Conservation (phyloP, 2,329 filamentous ascomycete species). For the Eutypella sp. region DNA sequence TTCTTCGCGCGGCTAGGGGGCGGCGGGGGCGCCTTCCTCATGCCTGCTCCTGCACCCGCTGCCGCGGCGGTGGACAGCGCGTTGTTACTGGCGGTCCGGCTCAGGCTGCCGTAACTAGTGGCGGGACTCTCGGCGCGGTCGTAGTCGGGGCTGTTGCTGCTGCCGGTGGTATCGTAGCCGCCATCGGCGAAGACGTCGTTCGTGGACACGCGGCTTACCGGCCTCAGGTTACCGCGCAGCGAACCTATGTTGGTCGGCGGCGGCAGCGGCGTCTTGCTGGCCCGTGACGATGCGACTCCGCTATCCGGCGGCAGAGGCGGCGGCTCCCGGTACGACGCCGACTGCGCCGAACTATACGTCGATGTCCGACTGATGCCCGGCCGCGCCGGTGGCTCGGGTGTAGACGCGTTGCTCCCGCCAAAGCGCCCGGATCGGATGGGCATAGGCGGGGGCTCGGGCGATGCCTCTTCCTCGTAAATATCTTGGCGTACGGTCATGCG, state of each 20-base stretch:
- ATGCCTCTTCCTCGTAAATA: constrained; percentile 30
- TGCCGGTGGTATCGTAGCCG: constrained; percentile 46
- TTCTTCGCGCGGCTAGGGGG: constrained; percentile 48
- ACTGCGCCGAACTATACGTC: constrained; percentile 17
- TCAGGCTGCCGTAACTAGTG: constrained; percentile 52
- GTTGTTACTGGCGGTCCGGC: constrained; percentile 37
- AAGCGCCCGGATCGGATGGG: constrained; percentile 37
- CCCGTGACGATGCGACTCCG: constrained; percentile 18
- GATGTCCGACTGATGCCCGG: constrained; percentile 23
- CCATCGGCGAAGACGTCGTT: constrained; percentile 44
- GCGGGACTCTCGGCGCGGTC: constrained; percentile 51
- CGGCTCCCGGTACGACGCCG: constrained; percentile 23
- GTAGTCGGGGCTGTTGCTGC: constrained; percentile 47
- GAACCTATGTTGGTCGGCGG: constrained; percentile 27
- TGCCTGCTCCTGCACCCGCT: no score
- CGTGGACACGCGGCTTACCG: constrained; percentile 40
- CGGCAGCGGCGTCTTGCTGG: constrained; percentile 17
- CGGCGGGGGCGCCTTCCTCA: constrained; percentile 39
- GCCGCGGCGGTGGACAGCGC: constrained; percentile 18
- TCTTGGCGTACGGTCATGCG: constrained; percentile 33
- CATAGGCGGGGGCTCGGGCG: constrained; percentile 37
- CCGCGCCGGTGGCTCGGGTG: constrained; percentile 21
- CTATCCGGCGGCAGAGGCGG: constrained; percentile 19
- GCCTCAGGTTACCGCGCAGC: constrained; percentile 40
- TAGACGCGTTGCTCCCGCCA: constrained; percentile 17